Conservation (phyloP, 2,329 filamentous ascomycete genomes). For the Neofusicoccum kwambonambiense region DNA sequence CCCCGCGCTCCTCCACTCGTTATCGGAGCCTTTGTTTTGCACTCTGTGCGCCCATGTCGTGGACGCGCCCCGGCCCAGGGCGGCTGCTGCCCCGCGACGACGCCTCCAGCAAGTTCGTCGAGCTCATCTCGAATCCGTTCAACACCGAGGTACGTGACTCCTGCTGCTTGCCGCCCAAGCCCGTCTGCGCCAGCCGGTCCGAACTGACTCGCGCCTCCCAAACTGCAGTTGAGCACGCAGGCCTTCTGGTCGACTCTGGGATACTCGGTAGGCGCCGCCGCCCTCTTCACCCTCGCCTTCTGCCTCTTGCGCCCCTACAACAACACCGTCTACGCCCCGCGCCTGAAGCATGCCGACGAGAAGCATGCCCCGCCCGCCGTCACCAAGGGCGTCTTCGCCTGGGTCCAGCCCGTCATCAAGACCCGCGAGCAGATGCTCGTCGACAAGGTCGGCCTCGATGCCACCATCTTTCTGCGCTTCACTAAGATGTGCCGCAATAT, state of each 20-base stretch:
- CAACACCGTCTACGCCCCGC: constrained; percentile 88
- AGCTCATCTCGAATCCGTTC: constrained; percentile 43
- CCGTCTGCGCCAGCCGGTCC: not conserved
- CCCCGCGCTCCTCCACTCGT: constrained; percentile 4
- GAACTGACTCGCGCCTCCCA: not conserved
- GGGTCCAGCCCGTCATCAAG: constrained; percentile 74
- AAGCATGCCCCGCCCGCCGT: constrained; percentile 85
- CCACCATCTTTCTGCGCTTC: constrained; percentile 85
- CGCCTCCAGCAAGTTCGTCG: constrained; percentile 35
- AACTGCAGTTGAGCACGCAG: constrained; percentile 51
- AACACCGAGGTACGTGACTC: constrained; percentile 28
- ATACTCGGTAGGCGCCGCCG: constrained; percentile 74
- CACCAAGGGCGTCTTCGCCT: constrained; percentile 83
- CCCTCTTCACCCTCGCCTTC: constrained; percentile 74
- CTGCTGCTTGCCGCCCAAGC: not conserved
- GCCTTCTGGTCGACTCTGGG: constrained; percentile 77
- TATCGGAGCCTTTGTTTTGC: not conserved
- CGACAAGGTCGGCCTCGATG: constrained; percentile 85
- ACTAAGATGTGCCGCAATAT: constrained; percentile 90
- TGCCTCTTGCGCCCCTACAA: constrained; percentile 89
- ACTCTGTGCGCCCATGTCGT: constrained; percentile 8
- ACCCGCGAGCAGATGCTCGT: constrained; percentile 77
- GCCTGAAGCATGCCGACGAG: constrained; percentile 87
- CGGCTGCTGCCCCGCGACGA: constrained; percentile 10
- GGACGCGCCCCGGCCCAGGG: not conserved